Evolutionary conservation across 768 basidiomycete genomes (phyloP), one percentile per base, ranked within the genome.

Genomic region (Strobilomyces dryophilus): DNA sequence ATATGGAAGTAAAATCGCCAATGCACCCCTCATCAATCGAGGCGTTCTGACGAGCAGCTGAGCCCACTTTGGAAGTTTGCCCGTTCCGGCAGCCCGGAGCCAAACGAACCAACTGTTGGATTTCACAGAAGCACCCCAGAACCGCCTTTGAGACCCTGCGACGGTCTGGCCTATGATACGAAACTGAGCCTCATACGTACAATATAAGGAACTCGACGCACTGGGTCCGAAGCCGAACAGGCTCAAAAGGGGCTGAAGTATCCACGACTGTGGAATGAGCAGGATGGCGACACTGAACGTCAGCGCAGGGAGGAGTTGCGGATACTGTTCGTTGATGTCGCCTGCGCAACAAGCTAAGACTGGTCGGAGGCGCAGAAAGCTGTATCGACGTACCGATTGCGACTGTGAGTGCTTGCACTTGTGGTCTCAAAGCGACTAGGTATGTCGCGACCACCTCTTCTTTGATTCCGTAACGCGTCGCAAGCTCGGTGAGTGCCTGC

Each of bases 161-260:
- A 56, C 56, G n/a, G 24, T 15, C 5, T 53, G 58, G 36, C 56
- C 60, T 62, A 39, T 8, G 32, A 17, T 5, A 6, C 15, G 17
- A 12, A 34, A 15, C 31, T 29, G 1, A 34, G 21, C 15, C 43
- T 34, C 10, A 5, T 47, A 5, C 21, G 18, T 15, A 5, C 0
- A 3, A 15, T 10, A 0, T 14, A 0, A 2, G 3, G 2, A 2
- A 26, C 12, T 21, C 17, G 14, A 7, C 36, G 24, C n/a, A 61
- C 60, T 2, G 37, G 56, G 60, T 17, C 60, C 60, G 5, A 61
- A 62, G 15, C 60, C 60, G 21, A 61, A 43, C 27, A 55, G 11
- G 1, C 52, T 34, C 1, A 61, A 18, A 10, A 62, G 48, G 3
- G 50, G 56, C 11, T 42, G 2, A 11, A 62, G 51, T 2, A 58